These are phyloP conservation scores for Pterocarpus santalinus DNA, from an alignment of 306 rosid species.

Conservation along the genomic window DNA sequence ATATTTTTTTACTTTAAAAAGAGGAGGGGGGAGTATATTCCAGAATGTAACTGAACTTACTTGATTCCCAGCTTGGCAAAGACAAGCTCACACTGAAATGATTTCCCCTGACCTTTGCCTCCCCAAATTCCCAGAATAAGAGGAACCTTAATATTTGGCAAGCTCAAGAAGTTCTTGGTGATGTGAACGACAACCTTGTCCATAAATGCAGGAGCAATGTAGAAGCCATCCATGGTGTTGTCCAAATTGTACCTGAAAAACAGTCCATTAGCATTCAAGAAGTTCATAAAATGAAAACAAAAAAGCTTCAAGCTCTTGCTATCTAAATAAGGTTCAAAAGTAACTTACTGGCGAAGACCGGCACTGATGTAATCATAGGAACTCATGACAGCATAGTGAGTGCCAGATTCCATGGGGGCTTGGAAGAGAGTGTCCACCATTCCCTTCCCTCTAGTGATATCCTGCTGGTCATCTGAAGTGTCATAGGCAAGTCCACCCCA, in stretches of 20 bases:
- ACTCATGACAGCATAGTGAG: slow-evolving; percentile 83
- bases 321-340: neutral
- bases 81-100: slow-evolving; percentile 95
- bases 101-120: slow-evolving; percentile 95
- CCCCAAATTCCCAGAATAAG: slow-evolving; percentile 97
- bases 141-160: slow-evolving; percentile 90
- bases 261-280: slow-evolving; percentile 12
- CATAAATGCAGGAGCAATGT: slow-evolving; percentile 91
- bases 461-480: slow-evolving; percentile 91
- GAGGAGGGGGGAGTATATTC: too few relatives aligned
- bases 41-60: slow-evolving; percentile 57
- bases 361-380: slow-evolving; percentile 79
- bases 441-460: slow-evolving; percentile 88
- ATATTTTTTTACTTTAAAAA: neutral
- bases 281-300: slow-evolving; percentile 1
- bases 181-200: slow-evolving; percentile 85
- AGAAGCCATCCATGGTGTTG: slow-evolving; percentile 78
- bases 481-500: slow-evolving; percentile 87
- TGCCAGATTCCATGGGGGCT: slow-evolving; percentile 74
- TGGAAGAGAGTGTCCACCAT: slow-evolving; percentile 83
- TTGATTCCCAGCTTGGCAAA: slow-evolving; percentile 95
- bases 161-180: slow-evolving; percentile 76
- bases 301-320: neutral
- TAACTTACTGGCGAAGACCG: slow-evolving; percentile 80
- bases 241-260: slow-evolving; percentile 65